phyloP scores from a whole-genome alignment of 2,329 filamentous ascomycete genomes.

The Parafenestella ontariensis region DNA sequence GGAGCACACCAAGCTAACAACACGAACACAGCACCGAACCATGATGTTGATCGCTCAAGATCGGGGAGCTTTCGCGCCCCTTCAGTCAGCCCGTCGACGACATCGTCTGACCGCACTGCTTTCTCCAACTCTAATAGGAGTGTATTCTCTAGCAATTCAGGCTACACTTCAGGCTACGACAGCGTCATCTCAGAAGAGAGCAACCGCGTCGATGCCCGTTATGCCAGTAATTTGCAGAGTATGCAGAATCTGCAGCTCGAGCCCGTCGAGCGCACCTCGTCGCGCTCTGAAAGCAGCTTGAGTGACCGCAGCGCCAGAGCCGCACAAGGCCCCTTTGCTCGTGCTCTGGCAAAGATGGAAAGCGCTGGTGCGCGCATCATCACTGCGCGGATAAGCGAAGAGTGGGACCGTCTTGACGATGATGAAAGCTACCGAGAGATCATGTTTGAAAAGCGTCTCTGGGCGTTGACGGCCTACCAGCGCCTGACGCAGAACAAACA shows the following conservation, averaged over 20 bases:
- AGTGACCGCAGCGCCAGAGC: constrained; percentile 25
- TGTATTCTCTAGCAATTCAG: constrained; percentile 25
- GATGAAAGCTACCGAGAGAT: constrained; percentile 36
- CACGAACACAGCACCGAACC: not conserved
- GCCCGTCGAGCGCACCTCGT: constrained; percentile 19
- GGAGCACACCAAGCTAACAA: not conserved
- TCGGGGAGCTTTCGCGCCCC: not conserved
- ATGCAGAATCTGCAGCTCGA: constrained; percentile 16
- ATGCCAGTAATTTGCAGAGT: constrained; percentile 16
- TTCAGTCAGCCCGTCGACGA: not conserved
- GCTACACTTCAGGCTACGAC: constrained; percentile 10
- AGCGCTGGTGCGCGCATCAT: constrained; percentile 34
- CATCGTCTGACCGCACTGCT: not conserved
- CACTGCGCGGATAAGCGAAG: constrained; percentile 32
- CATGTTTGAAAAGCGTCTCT: constrained; percentile 37
- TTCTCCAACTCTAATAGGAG: constrained; percentile 26
- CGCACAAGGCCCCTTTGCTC: constrained; percentile 27
- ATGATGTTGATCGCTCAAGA: not conserved
- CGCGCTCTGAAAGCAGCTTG: constrained; percentile 29
- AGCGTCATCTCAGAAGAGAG: constrained; percentile 24
- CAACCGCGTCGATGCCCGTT: constrained; percentile 12
- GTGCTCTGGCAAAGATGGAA: constrained; percentile 36
- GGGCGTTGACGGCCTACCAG: constrained; percentile 35
- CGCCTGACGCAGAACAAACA: constrained; percentile 38
- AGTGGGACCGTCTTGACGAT: constrained; percentile 37